Conservation (phyloP, 495 filamentous ascomycete species). For the Penicillium waksmanii region DNA sequence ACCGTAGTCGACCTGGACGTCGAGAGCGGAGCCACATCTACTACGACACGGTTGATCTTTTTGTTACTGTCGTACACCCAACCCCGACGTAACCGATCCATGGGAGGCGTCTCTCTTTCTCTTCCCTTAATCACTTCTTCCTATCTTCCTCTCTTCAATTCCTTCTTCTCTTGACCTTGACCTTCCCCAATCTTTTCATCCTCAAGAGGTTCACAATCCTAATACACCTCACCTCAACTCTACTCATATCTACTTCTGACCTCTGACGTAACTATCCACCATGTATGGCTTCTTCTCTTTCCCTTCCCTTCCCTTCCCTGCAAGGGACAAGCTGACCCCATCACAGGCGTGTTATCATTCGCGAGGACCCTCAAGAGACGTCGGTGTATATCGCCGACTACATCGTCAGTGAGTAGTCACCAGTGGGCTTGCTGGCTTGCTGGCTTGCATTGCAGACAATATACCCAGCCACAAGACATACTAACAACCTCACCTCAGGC, state of each 20-base stretch:
- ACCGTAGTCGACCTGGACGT: slow-evolving; percentile 1
- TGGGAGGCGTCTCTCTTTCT: slow-evolving; percentile 4
- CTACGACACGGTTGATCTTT: slow-evolving; percentile 5
- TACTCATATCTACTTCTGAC: not conserved
- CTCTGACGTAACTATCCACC: slow-evolving; percentile 30
- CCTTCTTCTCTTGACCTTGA: slow-evolving; percentile 3
- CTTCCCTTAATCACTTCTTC: slow-evolving; percentile 5
- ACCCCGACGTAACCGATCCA: slow-evolving; percentile 25
- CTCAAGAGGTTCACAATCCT: not conserved
- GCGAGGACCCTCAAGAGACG: slow-evolving; percentile 65
- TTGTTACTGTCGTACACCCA: slow-evolving; percentile 31
- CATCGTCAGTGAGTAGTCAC: slow-evolving; percentile 65
- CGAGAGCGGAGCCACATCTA: not conserved
- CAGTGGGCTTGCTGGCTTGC: not conserved
- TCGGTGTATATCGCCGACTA: slow-evolving; percentile 81
- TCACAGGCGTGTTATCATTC: slow-evolving; percentile 82
- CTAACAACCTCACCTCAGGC: slow-evolving; percentile 24
- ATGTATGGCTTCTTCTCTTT: slow-evolving; percentile 30
- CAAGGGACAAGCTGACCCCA: slow-evolving; percentile 23
- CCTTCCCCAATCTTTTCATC: not conserved
- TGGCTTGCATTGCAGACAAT: not conserved
- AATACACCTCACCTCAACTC: not conserved
- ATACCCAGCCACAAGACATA: not conserved
- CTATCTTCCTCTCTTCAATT: slow-evolving; percentile 1
- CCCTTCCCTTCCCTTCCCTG: not conserved